phyloP scores from a whole-genome alignment of 768 basidiomycete species.

The Panellus pusillus region DNA sequence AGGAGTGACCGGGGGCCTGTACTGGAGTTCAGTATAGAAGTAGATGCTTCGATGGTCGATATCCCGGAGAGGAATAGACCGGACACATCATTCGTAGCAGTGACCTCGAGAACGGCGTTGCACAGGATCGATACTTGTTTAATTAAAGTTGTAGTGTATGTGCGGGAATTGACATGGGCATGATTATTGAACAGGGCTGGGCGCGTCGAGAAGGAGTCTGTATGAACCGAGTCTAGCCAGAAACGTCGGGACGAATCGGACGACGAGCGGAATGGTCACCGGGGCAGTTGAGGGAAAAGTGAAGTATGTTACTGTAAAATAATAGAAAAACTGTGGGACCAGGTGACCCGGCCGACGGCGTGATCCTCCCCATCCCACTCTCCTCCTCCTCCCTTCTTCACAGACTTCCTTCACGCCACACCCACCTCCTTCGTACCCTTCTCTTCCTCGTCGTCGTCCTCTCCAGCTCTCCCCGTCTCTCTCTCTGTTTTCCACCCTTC shows the following conservation, averaged over 20 bases:
- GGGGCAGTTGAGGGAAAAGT: too few relatives aligned
- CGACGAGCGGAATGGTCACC: too few relatives aligned
- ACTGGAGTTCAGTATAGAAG: too few relatives aligned
- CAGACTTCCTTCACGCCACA: neutral
- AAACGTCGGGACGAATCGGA: neutral
- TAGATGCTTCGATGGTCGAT: too few relatives aligned
- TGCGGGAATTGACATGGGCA: too few relatives aligned
- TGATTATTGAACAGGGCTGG: neutral
- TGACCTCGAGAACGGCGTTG: too few relatives aligned
- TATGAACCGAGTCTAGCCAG: slow-evolving; percentile 9
- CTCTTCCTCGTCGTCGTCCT: slow-evolving; percentile 16
- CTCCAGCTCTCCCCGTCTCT: slow-evolving; percentile 6
- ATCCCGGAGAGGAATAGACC: too few relatives aligned
- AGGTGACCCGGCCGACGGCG: too few relatives aligned
- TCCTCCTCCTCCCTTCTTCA: neutral
- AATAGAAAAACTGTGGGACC: neutral
- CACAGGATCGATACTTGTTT: too few relatives aligned
- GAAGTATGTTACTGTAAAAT: neutral
- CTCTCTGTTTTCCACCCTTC: slow-evolving; percentile 16
- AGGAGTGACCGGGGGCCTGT: too few relatives aligned
- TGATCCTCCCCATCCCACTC: neutral
- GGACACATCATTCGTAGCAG: too few relatives aligned
- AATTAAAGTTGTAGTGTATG: too few relatives aligned
- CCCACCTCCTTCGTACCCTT: slow-evolving; percentile 10
- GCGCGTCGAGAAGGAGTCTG: slow-evolving; percentile 9